Evolutionary conservation across 208 protist genomes (phyloP).

Genomic region (Wallacemonas sp.): DNA sequence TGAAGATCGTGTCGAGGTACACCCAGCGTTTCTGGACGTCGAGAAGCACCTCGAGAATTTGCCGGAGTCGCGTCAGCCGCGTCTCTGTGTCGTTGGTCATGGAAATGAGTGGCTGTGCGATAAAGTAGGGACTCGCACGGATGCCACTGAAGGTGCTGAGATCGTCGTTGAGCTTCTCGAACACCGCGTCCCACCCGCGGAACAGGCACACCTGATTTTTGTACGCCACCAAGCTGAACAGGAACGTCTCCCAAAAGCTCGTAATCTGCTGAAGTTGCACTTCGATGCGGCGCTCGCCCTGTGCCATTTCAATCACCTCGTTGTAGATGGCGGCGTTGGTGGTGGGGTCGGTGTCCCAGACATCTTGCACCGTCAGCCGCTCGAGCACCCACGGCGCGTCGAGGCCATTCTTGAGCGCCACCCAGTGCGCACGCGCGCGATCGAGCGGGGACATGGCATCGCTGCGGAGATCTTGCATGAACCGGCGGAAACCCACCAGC

Average conservation of each 20-base stretch:
- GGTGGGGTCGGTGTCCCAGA: conserved; percentile 90
- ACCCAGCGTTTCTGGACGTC: conserved; percentile 98
- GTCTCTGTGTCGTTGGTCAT: conserved; percentile 90
- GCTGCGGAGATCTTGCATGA: conserved; percentile 92
- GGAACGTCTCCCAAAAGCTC: conserved; percentile 91
- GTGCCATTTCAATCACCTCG: conserved; percentile 87
- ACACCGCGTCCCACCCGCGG: conserved; percentile 97
- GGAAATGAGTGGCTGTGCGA: conserved; percentile 59
- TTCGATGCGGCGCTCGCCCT: conserved; percentile 87
- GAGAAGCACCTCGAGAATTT: conserved; percentile 92
- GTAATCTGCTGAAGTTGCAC: conserved; percentile 84
- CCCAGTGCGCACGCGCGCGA: conserved; percentile 73
- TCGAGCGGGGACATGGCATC: conserved; percentile 93
- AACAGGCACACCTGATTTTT: conserved; percentile 95
- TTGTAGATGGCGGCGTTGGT: conserved; percentile 94
- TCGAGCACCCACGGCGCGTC: conserved; percentile 91
- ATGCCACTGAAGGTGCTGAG: conserved; percentile 93
- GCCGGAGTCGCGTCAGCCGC: conserved; percentile 89
- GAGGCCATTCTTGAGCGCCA: conserved; percentile 81
- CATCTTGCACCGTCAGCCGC: conserved; percentile 80
- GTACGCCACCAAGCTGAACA: conserved; percentile 95
- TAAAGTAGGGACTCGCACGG: conserved; percentile 96
- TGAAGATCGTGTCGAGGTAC: conserved; percentile 98
- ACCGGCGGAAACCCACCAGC: conserved; percentile 58
- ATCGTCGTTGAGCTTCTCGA: conserved; percentile 94